Base-by-base conservation (phyloP, 2,329 filamentous ascomycete genomes). In the Leptographium radiaticola region DNA sequence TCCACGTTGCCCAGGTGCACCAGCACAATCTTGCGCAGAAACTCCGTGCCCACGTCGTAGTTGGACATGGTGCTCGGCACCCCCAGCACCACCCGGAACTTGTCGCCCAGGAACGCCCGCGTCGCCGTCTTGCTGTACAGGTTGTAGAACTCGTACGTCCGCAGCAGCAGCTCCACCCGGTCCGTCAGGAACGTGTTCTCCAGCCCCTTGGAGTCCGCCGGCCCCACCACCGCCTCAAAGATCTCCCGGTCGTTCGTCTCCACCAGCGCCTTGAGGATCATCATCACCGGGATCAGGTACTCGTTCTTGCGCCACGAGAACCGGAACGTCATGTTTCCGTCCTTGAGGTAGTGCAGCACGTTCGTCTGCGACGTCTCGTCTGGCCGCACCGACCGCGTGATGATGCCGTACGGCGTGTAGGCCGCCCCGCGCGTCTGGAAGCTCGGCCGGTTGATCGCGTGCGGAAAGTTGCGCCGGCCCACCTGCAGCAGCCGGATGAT, bases 291-390 rank as follows among this genome's bases (percentile, higher is more conserved):
- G 2, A 98, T 80, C n/a, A 98, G 80, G 64, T 89, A 98, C 69
- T 98, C 93, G 61, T 89, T 89, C 71, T 98, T 98, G 61, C 90
- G 80, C 91, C 91, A 98, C 8, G 91, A 96, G 70, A 98, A 98
- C 54, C 93, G 80, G 70, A 98, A 95, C 0, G 89, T 97, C 62
- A 97, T 84, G 68, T 96, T 97, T 59, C 93, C 93, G 66, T 98
- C 93, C 62, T 79, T 89, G 54, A 98, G 79, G 68, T 97, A 98
- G 70, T 98, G 93, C 49, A 98, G 77, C 38, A 95, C 89, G 64
- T 97, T 98, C 40, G 91, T 97, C 69, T 97, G 91, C 34, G 90
- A 96, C 10, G 91, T 96, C 71, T 98, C 89, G 69, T 98, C 93
- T n/a, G 90, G 90, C 55, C 93, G 83, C 53, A 96, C 89, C 3